Evolutionary conservation across 2,329 filamentous ascomycete genomes (phyloP).

Genomic region (Penicillium italicum): DNA sequence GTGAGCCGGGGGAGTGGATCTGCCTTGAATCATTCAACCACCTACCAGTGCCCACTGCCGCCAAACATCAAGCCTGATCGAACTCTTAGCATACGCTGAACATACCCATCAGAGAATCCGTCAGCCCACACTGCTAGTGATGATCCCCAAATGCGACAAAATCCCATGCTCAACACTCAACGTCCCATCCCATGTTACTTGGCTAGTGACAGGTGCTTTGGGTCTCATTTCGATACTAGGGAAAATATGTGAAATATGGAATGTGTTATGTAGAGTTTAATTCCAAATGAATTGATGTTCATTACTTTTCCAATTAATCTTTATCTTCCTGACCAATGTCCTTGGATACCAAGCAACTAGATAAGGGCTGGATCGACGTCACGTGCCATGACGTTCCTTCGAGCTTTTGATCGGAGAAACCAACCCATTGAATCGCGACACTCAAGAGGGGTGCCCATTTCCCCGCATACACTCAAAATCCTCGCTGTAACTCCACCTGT

Average conservation of each 20-base stretch:
- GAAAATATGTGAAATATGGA: background rate
- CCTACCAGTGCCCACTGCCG: background rate
- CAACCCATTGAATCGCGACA: background rate
- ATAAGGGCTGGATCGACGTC: background rate
- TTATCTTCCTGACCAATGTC: background rate
- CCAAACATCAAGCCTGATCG: background rate
- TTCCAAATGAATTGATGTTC: background rate
- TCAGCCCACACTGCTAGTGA: background rate
- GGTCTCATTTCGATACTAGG: background rate
- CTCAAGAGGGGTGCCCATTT: background rate
- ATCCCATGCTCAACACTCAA: background rate
- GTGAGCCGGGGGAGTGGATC: background rate
- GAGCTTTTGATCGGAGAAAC: conserved; percentile 14
- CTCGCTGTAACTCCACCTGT: background rate
- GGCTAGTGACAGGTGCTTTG: background rate
- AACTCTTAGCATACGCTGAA: no score
- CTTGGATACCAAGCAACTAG: background rate
- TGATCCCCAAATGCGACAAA: conserved; percentile 4
- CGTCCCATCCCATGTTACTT: background rate
- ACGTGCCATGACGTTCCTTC: conserved; percentile 24
- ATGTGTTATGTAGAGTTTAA: background rate
- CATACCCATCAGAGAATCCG: background rate
- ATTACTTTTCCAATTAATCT: background rate
- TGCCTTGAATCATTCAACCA: background rate
- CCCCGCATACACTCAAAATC: background rate